Evolutionary conservation across 108 stramenopile genomes (phyloP), one percentile per base, ranked within the genome.

Genomic region (Pseudonitzschia pungens): DNA sequence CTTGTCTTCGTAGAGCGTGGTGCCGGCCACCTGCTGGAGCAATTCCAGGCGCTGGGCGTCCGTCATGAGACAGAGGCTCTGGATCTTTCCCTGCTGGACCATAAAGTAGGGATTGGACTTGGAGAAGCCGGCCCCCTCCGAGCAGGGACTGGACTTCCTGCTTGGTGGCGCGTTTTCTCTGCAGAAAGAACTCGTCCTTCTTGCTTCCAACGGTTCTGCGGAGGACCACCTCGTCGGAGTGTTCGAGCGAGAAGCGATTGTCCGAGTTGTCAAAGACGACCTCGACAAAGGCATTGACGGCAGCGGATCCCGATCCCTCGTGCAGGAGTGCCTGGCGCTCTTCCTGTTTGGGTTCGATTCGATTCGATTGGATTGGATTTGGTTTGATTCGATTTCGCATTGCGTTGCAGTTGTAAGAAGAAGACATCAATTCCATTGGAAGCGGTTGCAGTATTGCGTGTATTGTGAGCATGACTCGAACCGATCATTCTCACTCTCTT

Each of bases 141-240:
- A 99, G 77, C 57, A 99, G 78, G 54, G 80, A 82, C 77, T 84
- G 89, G 33, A 99, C 95, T 75, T 98, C 97, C 64, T 87, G 89
- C 74, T 97, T 96, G 72, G 90, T 91, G 24, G 92, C 90, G 14
- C 92, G 89, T 65, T 97, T 96, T 36, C 97, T 81, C 74, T 99
- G 98, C 28, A 99, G 83, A 83, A 99, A 99, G 85, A 98, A 99
- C 81, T 99, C 98, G 80, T 99, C 99, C 85, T 99, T 99, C 78
- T 99, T 99, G 71, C 85, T 81, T 22, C 99, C 99, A 20, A 99
- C 87, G 45, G 97, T 97, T 2, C 99, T 92, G 54, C 99, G 95
- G 26, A 99, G 74, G 40, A 97, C 93, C 21, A 99, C 98, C 83
- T 99, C 92, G 65, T 94, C 95, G 51, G 90, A 96, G 29, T 96